Evolutionary conservation across 2,329 filamentous ascomycete species (phyloP).

Genomic region (Aureobasidium sp.): DNA sequence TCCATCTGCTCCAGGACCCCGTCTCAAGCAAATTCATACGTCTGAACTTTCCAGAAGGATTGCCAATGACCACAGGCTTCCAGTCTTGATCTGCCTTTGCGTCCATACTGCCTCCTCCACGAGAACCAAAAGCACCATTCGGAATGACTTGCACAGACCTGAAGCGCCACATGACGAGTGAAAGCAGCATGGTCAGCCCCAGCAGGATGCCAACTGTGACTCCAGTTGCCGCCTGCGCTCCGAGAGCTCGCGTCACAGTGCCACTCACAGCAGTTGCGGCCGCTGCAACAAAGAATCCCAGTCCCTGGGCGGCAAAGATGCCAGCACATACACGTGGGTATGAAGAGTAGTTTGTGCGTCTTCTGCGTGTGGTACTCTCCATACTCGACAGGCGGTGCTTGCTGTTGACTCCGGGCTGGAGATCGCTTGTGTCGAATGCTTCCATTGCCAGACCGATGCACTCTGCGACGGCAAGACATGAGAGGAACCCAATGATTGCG

Average conservation of each 20-base stretch:
- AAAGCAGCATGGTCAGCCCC: slow-evolving; percentile 56
- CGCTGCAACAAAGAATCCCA: slow-evolving; percentile 64
- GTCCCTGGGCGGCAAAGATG: slow-evolving; percentile 61
- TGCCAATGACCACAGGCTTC: slow-evolving; percentile 64
- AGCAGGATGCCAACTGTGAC: slow-evolving; percentile 62
- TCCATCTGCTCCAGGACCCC: slow-evolving; percentile 62
- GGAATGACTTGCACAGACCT: slow-evolving; percentile 63
- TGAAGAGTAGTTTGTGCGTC: slow-evolving; percentile 65
- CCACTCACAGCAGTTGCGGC: slow-evolving; percentile 62
- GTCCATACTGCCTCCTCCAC: slow-evolving; percentile 45
- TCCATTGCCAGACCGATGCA: slow-evolving; percentile 75
- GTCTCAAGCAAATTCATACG: slow-evolving; percentile 66
- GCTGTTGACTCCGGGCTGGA: slow-evolving; percentile 62
- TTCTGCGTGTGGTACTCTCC: slow-evolving; percentile 36
- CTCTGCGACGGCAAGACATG: slow-evolving; percentile 66
- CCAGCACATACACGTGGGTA: slow-evolving; percentile 68
- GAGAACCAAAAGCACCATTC: slow-evolving; percentile 45
- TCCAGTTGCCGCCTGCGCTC: slow-evolving; percentile 61
- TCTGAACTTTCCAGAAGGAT: slow-evolving; percentile 61
- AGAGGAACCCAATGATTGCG: slow-evolving; percentile 60
- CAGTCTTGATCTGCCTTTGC: slow-evolving; percentile 45
- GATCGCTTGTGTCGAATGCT: slow-evolving; percentile 71
- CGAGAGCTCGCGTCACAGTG: slow-evolving; percentile 57
- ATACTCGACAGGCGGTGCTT: slow-evolving; percentile 41
- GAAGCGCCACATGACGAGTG: slow-evolving; percentile 57